Evolutionary conservation across 169 alveolate genomes (phyloP).

Genomic region (Plasmodium chabaudi): DNA sequence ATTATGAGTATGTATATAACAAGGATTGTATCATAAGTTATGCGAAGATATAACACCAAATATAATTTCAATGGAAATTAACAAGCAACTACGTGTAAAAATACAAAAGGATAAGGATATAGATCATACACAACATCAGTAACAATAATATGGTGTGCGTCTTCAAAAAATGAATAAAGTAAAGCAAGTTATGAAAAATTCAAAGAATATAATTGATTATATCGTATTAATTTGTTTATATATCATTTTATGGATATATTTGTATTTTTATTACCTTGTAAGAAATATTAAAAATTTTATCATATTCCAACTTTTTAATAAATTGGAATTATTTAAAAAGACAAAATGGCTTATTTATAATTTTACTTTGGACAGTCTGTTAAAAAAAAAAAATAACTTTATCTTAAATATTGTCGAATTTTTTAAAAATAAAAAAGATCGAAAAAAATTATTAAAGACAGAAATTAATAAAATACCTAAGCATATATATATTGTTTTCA

Average conservation of each 20-base stretch:
- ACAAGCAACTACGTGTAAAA: too few relatives aligned
- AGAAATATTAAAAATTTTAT: slow-evolving; percentile 4
- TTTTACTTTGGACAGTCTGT: not conserved
- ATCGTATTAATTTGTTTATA: slow-evolving; percentile 9
- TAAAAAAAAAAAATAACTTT: not conserved
- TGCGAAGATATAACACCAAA: too few relatives aligned
- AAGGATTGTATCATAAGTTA: too few relatives aligned
- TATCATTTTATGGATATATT: slow-evolving; percentile 9
- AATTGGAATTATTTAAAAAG: slow-evolving; percentile 6
- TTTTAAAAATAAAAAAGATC: too few relatives aligned
- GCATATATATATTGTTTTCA: slow-evolving; percentile 47
- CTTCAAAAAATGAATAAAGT: slow-evolving; percentile 5
- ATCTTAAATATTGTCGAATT: too few relatives aligned
- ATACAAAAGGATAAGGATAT: too few relatives aligned
- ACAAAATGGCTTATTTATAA: not conserved
- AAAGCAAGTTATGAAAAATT: not conserved
- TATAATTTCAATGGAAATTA: too few relatives aligned
- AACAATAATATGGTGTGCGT: not conserved
- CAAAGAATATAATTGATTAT: slow-evolving; percentile 16
- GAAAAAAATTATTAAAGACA: not conserved
- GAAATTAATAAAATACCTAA: slow-evolving; percentile 32
- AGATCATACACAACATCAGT: too few relatives aligned
- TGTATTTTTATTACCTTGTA: slow-evolving; percentile 20
- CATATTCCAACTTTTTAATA: not conserved
- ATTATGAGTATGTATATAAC: too few relatives aligned